These are phyloP conservation scores for Anthracocystis panici-leucophaei DNA, from an alignment of 1,284 basidiomycete genomes.

Conservation along the genomic window DNA sequence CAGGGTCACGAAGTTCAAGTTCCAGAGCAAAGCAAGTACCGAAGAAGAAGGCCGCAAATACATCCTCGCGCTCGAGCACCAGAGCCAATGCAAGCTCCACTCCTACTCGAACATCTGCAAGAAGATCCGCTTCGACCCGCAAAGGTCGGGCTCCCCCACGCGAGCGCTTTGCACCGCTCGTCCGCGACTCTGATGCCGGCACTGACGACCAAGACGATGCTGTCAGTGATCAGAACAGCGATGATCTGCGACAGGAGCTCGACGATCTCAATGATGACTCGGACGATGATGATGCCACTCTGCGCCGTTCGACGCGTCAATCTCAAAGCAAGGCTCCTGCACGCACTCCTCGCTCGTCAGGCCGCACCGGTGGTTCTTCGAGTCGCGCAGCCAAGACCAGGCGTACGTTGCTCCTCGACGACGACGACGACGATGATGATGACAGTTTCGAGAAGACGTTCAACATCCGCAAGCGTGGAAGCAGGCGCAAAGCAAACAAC, in stretches of 20 bases:
- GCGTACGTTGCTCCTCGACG: slow-evolving; percentile 5
- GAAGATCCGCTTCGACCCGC: neutral
- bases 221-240: slow-evolving; percentile 3
- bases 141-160: slow-evolving; percentile 9
- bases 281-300: slow-evolving; percentile 10
- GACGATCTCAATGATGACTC: slow-evolving; percentile 25
- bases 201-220: slow-evolving; percentile 22
- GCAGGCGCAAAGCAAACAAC: neutral
- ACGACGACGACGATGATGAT: slow-evolving; percentile 22
- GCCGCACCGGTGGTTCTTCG: neutral
- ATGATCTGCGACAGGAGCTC: slow-evolving; percentile 15
- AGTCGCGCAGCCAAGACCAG: neutral
- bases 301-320: slow-evolving; percentile 18
- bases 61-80: neutral
- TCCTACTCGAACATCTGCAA: neutral
- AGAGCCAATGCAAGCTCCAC: neutral
- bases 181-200: slow-evolving; percentile 7
- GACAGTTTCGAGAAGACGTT: neutral
- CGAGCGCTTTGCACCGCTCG: slow-evolving; percentile 7
- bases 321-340: slow-evolving; percentile 4
- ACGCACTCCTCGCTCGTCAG: neutral
- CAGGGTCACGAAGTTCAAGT: slow-evolving; percentile 1
- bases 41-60: neutral
- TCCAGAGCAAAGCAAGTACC: slow-evolving; percentile 4
- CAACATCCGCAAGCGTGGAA: too few relatives aligned